These are phyloP conservation scores for Grosmannia clavigera DNA, from an alignment of 2,329 filamentous ascomycete species.

Conservation along the genomic window DNA sequence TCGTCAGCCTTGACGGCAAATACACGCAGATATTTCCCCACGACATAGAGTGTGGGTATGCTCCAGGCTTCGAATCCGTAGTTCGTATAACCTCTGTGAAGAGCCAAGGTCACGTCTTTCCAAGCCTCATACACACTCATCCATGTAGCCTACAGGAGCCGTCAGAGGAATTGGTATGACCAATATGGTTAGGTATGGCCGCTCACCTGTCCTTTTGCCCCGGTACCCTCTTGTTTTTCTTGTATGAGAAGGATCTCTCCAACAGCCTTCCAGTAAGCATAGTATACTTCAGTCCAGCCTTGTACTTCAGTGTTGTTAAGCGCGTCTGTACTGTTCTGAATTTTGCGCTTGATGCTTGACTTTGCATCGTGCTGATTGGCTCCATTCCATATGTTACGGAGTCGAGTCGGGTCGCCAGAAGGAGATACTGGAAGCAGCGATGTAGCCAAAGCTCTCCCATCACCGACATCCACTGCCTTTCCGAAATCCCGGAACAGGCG, in stretches of 20 bases:
- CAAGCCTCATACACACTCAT: constrained; percentile 75
- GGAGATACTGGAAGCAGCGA: constrained; percentile 63
- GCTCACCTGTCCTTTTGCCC: constrained; percentile 25
- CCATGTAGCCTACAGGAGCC: constrained; percentile 44
- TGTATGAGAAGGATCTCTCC: constrained; percentile 59
- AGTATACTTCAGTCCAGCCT: constrained; percentile 81
- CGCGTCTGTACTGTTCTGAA: constrained; percentile 45
- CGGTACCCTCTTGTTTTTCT: constrained; percentile 25
- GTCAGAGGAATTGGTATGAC: neutral
- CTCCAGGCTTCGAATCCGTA: constrained; percentile 78
- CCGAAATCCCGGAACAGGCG: constrained; percentile 62
- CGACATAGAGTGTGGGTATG: constrained; percentile 77
- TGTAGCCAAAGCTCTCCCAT: constrained; percentile 62
- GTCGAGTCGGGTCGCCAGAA: constrained; percentile 45
- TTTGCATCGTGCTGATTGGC: constrained; percentile 55
- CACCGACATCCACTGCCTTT: constrained; percentile 47
- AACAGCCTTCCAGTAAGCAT: constrained; percentile 71
- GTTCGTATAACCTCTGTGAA: constrained; percentile 72
- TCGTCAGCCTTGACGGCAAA: constrained; percentile 89
- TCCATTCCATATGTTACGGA: constrained; percentile 59
- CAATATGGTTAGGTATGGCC: neutral
- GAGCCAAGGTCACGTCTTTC: constrained; percentile 67
- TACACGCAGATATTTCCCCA: constrained; percentile 72
- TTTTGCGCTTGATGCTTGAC: constrained; percentile 60
- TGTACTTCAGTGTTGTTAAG: constrained; percentile 55